phyloP scores from a whole-genome alignment of 495 filamentous ascomycete species.

The Staphylotrichum tortipilum region DNA sequence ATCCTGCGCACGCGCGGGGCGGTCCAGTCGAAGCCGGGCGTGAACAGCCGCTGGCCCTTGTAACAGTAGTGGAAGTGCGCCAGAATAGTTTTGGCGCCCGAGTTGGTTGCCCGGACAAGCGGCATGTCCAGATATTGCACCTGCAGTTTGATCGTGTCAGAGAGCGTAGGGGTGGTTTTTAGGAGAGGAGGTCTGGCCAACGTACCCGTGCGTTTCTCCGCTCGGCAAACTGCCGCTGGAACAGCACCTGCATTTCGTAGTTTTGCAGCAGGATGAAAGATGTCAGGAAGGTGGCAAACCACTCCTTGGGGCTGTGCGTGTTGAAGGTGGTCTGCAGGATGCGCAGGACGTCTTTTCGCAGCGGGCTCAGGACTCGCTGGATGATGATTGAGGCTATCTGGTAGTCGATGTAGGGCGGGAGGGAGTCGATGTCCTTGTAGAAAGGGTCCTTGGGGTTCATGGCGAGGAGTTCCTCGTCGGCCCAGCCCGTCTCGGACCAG shows the following conservation, averaged over 20 bases:
- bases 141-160: conserved; percentile 11
- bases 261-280: conserved; percentile 35
- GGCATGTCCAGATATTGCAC: conserved; percentile 32
- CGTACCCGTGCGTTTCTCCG: conserved; percentile 18
- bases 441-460: conserved; percentile 24
- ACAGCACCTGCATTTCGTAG: conserved; percentile 31
- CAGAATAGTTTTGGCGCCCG: conserved; percentile 34
- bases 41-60: conserved; percentile 31
- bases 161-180: background rate
- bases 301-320: conserved; percentile 28
- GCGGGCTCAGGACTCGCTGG: conserved; percentile 27
- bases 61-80: conserved; percentile 37
- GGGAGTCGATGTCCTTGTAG: conserved; percentile 22
- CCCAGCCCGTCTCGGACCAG: conserved; percentile 21
- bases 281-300: conserved; percentile 29
- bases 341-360: conserved; percentile 24
- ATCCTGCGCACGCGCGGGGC: conserved; percentile 23
- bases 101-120: conserved; percentile 32
- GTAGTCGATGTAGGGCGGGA: conserved; percentile 32
- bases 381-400: conserved; percentile 32
- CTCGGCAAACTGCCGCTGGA: conserved; percentile 27
- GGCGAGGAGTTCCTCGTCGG: conserved; percentile 19
- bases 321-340: conserved; percentile 25
- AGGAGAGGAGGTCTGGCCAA: background rate
- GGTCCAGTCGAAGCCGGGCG: conserved; percentile 26